Conservation (phyloP, 371 early-diverging fungal species). For the Mucor lusitanicus region DNA sequence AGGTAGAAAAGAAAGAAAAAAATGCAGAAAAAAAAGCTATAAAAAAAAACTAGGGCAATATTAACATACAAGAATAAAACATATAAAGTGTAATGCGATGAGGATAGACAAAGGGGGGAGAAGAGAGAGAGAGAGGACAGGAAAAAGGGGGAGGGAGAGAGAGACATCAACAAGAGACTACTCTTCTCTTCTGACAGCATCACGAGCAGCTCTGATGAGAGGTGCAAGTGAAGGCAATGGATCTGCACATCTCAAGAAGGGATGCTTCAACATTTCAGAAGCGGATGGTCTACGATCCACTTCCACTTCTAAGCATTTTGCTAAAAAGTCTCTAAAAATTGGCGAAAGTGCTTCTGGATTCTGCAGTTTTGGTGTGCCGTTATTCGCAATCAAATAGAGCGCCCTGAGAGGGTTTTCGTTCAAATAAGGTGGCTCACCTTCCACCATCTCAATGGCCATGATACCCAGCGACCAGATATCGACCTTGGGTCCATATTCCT, state of each 20-base stretch:
- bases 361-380: slow-evolving; percentile 92
- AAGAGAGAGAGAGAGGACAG: not conserved
- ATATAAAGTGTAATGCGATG: not conserved
- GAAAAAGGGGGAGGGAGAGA: not conserved
- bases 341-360: slow-evolving; percentile 83
- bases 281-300: slow-evolving; percentile 84
- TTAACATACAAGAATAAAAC: not conserved
- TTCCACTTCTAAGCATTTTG: slow-evolving; percentile 83
- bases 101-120: not conserved
- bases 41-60: not conserved
- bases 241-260: slow-evolving; percentile 86
- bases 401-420: slow-evolving; percentile 88
- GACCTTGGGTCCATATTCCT: slow-evolving; percentile 90
- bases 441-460: slow-evolving; percentile 93
- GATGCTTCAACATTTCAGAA: slow-evolving; percentile 81
- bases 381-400: slow-evolving; percentile 94
- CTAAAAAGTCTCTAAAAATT: slow-evolving; percentile 85
- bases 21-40: not conserved
- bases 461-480: slow-evolving; percentile 99
- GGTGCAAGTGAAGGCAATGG: slow-evolving; percentile 87
- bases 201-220: slow-evolving; percentile 79
- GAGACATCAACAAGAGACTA: not conserved
- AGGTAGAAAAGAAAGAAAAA: not conserved
- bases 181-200: slow-evolving; percentile 29
- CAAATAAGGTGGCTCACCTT: slow-evolving; percentile 96